A percentile compares a stretch with the other conserved stretches of the same genome.
Conservation (phyloP, 2,329 filamentous ascomycete species). For the Colletotrichum sp. region DNA sequence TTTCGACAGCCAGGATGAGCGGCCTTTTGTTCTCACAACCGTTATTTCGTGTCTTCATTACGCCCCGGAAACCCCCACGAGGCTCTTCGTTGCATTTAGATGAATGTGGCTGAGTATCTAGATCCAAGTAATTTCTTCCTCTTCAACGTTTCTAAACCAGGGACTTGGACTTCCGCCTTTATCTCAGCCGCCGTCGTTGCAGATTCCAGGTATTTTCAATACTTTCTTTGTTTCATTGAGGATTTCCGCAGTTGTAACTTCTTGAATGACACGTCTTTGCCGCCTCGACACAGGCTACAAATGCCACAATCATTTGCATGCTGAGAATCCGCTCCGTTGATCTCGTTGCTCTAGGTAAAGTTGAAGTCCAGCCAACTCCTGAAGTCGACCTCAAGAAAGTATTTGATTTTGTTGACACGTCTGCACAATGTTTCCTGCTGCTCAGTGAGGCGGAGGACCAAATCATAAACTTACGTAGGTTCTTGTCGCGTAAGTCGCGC, state of each 20-base stretch:
- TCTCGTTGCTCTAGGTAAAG: too few relatives aligned
- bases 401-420: too few relatives aligned
- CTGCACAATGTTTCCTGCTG: too few relatives aligned
- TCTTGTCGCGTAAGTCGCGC: too few relatives aligned
- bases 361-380: too few relatives aligned
- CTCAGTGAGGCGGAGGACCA: too few relatives aligned
- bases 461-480: too few relatives aligned
- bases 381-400: too few relatives aligned
- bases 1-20: not conserved
- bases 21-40: not conserved
- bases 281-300: too few relatives aligned
- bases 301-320: not conserved
- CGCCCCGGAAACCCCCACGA: fast-evolving
- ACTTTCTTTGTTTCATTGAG: not conserved
- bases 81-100: not conserved
- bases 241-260: not conserved
- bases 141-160: not conserved
- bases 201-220: too few relatives aligned
- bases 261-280: not conserved
- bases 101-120: too few relatives aligned
- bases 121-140: too few relatives aligned
- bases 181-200: not conserved
- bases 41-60: not conserved
- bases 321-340: not conserved
- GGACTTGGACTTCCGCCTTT: not conserved